Evolutionary conservation across 768 basidiomycete species (phyloP), one percentile per base, ranked within the genome.

Genomic region (Mycena sanguinolenta): DNA sequence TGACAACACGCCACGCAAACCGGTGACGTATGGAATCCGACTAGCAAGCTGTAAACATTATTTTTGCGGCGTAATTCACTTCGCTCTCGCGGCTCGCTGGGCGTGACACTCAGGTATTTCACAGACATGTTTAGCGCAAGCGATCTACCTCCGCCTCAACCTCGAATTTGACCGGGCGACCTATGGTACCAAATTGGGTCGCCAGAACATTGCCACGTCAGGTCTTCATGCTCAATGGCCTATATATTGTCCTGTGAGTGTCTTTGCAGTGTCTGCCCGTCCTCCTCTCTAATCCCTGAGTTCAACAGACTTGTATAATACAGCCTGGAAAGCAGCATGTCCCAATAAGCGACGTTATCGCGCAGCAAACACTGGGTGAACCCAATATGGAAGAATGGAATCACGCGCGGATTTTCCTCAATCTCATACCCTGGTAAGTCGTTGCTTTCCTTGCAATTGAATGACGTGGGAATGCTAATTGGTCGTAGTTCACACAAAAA

Each of bases 111-210:
- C 9, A 61, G 13, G 12, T 21, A 6, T 23, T 46, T 46, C 5
- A 44, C 49, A 75, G 74, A 66, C 72, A 9, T 75, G 74, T 55
- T 50, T 75, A 10, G 74, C 74, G 9, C 63, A 71, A 61, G n/a
- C 69, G 21, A 75, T 75, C 17, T 75, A 73, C 39, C 69, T 65
- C n/a, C 64, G 27, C 38, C 70, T 75, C 50, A 71, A 75, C 38
- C 57, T 75, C 49, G 59, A 72, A 12, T 75, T 75, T 36, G 65
- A 75, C 46, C 70, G 28, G 5, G 36, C 55, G 14, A 58, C 60
- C 13, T 75, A 75, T 36, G 72, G 74, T 13, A 63, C 42, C 13
- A 58, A 64, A 0, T 38, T 58, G 0, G 59, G 69, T 39, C 17
- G 57, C 28, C 39, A 46, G 13, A 62, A 58, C 36, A 34, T 36